Base-by-base conservation (phyloP, 2,329 filamentous ascomycete species). In the Aspergillus japonicus region DNA sequence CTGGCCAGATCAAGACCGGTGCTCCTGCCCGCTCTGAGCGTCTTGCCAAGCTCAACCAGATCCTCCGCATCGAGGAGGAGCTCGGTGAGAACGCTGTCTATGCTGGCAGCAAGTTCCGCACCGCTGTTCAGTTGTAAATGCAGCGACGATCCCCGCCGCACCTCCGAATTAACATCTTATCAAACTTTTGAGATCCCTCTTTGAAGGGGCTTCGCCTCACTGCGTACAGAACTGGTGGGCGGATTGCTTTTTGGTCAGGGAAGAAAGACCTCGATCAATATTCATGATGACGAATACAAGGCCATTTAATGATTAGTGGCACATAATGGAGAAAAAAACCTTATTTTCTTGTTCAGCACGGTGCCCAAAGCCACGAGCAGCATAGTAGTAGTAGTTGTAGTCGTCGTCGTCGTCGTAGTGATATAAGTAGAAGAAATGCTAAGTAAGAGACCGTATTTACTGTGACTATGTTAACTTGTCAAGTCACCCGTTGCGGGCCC, bases 11-110 rank as follows among this genome's bases (percentile, higher is more conserved):
- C 88, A 97, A 97, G 91, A 96, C 93, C 68, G 93, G 93, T 87
- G 94, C 94, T 65, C 95, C 95, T 71, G 90, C 90, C 77, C 90
- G 95, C 75, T 97, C 94, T 71, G 95, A 99, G 87, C 93, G 95
- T 85, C 87, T 98, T 70, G 95, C 95, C 80, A 99, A 99, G 88
- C 91, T 99, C 78, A 99, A 99, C 90, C 95, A 99, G 86, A 96
- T 99, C 75, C 90, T 99, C 76, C 92, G 95, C 77, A 99, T 99
- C 73, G 95, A 99, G 87, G 95, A 99, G 85, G 95, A 99, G 86
- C 89, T 99, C 67, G 93, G 93, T 72, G 86, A 88, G 73, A 89
- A 95, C 73, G 95, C 94, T 70, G 76, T 98, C 81, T 99, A 94
- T 78, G 93, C 94, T 71, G 95, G 95, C 71, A 82, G 85, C 75